Conservation (phyloP, 208 protist species). For the Paratrypanosoma confusum region DNA sequence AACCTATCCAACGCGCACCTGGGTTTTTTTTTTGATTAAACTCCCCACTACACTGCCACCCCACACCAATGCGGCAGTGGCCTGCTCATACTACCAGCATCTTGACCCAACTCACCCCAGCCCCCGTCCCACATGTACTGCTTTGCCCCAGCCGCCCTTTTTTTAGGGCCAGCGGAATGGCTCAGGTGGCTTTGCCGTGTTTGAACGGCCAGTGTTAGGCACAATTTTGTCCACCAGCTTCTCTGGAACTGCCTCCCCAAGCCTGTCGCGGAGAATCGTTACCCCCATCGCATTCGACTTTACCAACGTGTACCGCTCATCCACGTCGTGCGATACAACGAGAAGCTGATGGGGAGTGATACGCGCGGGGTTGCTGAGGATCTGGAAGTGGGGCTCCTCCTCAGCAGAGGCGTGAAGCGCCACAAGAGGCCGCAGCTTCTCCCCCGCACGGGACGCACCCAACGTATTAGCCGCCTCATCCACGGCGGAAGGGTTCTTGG, state of each 20-base stretch:
- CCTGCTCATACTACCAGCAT: no score
- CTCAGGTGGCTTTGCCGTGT: constrained; percentile 58
- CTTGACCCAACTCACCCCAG: no score
- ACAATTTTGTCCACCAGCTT: constrained; percentile 35
- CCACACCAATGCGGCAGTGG: no score
- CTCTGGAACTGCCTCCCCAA: constrained; percentile 36
- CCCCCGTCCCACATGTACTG: no score
- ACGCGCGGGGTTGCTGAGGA: constrained; percentile 72
- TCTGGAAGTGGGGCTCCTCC: constrained; percentile 34
- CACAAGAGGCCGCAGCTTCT: background rate
- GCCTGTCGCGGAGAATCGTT: constrained; percentile 67
- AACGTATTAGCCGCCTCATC: background rate
- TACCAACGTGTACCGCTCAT: constrained; percentile 60
- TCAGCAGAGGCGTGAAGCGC: background rate
- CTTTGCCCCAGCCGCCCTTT: no score
- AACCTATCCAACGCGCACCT: no score
- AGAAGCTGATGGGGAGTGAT: constrained; percentile 66
- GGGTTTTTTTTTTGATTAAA: no score
- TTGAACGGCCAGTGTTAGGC: constrained; percentile 26
- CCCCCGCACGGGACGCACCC: constrained; percentile 2
- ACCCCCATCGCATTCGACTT: constrained; percentile 61
- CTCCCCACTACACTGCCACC: no score
- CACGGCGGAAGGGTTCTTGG: background rate
- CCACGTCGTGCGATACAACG: constrained; percentile 50
- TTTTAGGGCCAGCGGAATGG: constrained; percentile 73